Evolutionary conservation across 139 green algal genomes (phyloP), one percentile per base, ranked within the genome.

Genomic region (Chlorella sp.): DNA sequence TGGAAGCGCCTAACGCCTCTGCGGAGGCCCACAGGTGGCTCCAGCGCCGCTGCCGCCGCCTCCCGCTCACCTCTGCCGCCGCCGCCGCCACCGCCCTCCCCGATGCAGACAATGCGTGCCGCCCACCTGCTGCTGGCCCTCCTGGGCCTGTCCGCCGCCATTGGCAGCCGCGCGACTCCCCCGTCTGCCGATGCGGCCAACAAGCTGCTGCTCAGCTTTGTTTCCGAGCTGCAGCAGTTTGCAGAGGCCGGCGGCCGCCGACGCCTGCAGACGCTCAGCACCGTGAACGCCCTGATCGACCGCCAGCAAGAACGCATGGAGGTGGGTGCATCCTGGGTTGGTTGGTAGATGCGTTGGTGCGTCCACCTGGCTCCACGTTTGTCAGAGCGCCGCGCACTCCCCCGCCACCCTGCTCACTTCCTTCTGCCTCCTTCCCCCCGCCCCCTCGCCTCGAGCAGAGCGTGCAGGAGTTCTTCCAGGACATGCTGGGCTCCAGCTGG

Each of bases 401-500:
- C 23, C 63, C 7, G n/a, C n/a, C 64, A 21, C 64, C n/a, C 64
- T 32, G 5, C 64, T 1, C 64, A 38, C n/a, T 7, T 30, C 15
- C 13, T 1, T 32, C 36, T 21, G 15, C 64, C 64, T 25, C 30
- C 7, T 71, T 34, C 67, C 5, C 23, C 38, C 20, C 69, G 36
- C 9, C 38, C 39, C 21, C 38, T 34, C 38, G 39, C 78, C 63
- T 23, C 74, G 30, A 13, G 63, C 63, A 83, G 78, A 38, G 21
- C 38, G 56, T 83, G 28, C 38, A 63, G 32, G 41, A 41, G 11
- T 83, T 83, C 78, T 21, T 83, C 4, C 9, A 26, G 63, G 39
- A 36, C 63, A 30, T 83, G 63, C 18, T 75, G 23, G 78, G 78
- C 38, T 21, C 18, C 34, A 63, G 38, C 62, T 83, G 78, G 78